phyloP scores from a whole-genome alignment of 768 basidiomycete genomes.

The Holtermanniella nyarrowii region DNA sequence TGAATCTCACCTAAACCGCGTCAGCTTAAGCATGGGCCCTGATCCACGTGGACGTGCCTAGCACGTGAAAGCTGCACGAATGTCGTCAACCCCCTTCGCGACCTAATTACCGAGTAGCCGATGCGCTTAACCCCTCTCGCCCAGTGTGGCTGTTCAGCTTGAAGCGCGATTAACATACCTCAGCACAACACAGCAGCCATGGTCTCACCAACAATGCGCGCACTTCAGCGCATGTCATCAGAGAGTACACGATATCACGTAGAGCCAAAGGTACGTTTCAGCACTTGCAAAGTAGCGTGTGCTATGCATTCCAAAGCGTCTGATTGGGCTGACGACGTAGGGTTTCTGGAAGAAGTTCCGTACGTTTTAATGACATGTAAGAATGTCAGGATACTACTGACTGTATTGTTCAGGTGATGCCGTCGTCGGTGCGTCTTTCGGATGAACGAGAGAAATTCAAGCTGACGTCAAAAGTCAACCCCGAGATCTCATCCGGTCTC shows the following conservation, averaged over 20 bases:
- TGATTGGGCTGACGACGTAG: slow-evolving; percentile 39
- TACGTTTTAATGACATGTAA: slow-evolving; percentile 42
- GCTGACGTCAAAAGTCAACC: slow-evolving; percentile 51
- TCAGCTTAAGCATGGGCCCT: no score
- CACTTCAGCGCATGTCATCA: slow-evolving; percentile 46
- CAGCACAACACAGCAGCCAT: neutral
- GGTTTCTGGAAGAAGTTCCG: slow-evolving; percentile 98
- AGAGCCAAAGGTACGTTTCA: slow-evolving; percentile 35
- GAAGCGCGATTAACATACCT: no score
- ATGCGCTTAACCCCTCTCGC: no score
- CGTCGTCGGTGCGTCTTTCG: slow-evolving; percentile 44
- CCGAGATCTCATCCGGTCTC: slow-evolving; percentile 81
- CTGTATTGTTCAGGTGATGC: slow-evolving; percentile 55
- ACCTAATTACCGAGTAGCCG: no score
- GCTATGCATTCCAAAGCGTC: neutral
- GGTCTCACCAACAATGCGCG: neutral
- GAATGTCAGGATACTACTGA: neutral
- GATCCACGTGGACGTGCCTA: no score
- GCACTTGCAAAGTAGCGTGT: no score
- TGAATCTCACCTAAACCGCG: no score
- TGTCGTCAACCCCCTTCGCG: no score
- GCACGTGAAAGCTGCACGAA: no score
- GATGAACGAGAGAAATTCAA: neutral
- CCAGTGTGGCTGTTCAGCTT: no score
- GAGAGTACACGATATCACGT: slow-evolving; percentile 79